Percentiles rank a stretch among this genome's conserved stretches.
Conservation (phyloP, 768 basidiomycete genomes). For the Hydnomerulius pinastri region DNA sequence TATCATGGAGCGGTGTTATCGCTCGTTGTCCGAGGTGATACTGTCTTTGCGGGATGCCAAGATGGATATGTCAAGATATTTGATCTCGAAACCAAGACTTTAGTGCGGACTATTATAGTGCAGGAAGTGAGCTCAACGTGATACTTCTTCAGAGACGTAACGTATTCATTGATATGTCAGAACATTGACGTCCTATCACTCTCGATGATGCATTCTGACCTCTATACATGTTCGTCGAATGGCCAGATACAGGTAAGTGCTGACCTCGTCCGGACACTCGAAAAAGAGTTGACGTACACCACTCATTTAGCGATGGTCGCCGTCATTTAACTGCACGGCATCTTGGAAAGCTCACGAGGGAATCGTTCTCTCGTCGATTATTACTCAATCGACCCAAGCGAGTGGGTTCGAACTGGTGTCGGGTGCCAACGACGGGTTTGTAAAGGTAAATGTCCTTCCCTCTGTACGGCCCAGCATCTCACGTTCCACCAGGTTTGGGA, state of each 20-base stretch:
- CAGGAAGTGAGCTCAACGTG: conserved; percentile 65
- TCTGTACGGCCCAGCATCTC: background rate
- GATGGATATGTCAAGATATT: conserved; percentile 90
- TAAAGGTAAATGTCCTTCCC: conserved; percentile 58
- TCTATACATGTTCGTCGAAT: conserved; percentile 69
- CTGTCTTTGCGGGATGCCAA: conserved; percentile 91
- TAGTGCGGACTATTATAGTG: conserved; percentile 84
- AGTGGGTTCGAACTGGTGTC: conserved; percentile 54
- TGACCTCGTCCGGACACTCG: background rate
- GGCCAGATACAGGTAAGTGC: conserved; percentile 64
- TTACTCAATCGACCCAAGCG: conserved; percentile 40
- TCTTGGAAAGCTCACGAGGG: conserved; percentile 82
- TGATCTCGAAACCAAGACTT: conserved; percentile 87
- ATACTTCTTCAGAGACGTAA: background rate
- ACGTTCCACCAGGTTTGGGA: conserved; percentile 53
- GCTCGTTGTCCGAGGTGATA: conserved; percentile 70
- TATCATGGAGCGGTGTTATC: conserved; percentile 82
- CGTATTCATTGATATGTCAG: conserved; percentile 34
- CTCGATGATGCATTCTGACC: conserved; percentile 63
- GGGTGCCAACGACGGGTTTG: conserved; percentile 82
- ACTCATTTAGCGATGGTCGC: conserved; percentile 71
- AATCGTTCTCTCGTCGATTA: conserved; percentile 78
- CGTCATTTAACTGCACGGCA: conserved; percentile 81
- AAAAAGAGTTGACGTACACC: background rate
- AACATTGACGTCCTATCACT: conserved; percentile 82